Conservation (phyloP, 768 basidiomycete genomes). For the Lactarius sp. region DNA sequence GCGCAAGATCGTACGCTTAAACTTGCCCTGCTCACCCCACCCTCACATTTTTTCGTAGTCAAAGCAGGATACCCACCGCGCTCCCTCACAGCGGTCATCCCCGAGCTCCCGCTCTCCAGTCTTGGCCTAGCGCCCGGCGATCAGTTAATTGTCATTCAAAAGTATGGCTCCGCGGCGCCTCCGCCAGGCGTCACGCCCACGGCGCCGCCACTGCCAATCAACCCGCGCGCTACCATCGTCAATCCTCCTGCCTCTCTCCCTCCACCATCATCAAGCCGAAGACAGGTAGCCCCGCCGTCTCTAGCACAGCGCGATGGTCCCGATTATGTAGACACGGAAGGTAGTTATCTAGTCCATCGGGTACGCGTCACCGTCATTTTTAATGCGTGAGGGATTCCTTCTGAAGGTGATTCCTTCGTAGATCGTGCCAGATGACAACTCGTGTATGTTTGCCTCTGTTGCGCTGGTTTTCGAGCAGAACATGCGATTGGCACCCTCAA, state of each 20-base stretch:
- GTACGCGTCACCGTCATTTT: conserved; percentile 37
- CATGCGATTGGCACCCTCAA: conserved; percentile 58
- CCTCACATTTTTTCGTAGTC: conserved; percentile 39
- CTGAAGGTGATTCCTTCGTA: conserved; percentile 30
- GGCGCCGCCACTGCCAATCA: conserved; percentile 25
- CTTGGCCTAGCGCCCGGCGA: conserved; percentile 77
- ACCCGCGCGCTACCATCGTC: conserved; percentile 26
- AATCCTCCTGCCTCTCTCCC: conserved; percentile 27
- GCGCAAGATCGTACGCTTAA: conserved; percentile 67
- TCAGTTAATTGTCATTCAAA: conserved; percentile 73
- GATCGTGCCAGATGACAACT: conserved; percentile 97
- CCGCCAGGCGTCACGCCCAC: conserved; percentile 11
- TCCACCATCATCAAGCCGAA: conserved; percentile 21
- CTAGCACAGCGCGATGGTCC: conserved; percentile 36
- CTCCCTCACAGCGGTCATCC: conserved; percentile 55
- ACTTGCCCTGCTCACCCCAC: neutral
- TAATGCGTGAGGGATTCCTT: neutral
- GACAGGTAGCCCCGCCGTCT: conserved; percentile 25
- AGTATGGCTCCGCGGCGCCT: conserved; percentile 28
- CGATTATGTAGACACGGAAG: conserved; percentile 56
- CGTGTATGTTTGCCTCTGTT: conserved; percentile 86
- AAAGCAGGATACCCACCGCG: conserved; percentile 85
- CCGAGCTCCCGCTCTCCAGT: conserved; percentile 68
- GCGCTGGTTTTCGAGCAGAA: conserved; percentile 84
- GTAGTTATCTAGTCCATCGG: conserved; percentile 67